These are phyloP conservation scores for Amylocarpus encephaloides DNA, from an alignment of 2,329 filamentous ascomycete species.

Conservation along the genomic window DNA sequence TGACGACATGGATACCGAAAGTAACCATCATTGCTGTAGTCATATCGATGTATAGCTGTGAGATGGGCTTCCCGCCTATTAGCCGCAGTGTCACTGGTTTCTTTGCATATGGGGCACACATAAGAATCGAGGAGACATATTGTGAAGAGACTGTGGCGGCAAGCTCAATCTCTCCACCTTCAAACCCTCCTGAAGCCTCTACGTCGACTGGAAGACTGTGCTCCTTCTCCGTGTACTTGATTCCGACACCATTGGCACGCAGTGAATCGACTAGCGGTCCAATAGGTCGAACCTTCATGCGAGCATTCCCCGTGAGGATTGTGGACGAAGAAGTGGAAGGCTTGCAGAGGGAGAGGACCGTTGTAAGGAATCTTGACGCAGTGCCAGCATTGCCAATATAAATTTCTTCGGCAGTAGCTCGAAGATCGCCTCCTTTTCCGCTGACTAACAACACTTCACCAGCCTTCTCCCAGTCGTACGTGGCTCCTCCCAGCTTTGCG, in stretches of 20 bases:
- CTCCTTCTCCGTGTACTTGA: conserved; percentile 79
- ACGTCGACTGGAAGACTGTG: conserved; percentile 81
- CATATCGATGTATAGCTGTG: conserved; percentile 97
- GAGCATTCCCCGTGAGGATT: conserved; percentile 82
- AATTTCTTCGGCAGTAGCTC: conserved; percentile 67
- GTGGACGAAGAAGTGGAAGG: conserved; percentile 61
- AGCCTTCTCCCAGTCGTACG: conserved; percentile 89
- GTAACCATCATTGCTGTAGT: conserved; percentile 95
- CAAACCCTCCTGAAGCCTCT: conserved; percentile 73
- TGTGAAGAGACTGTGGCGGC: conserved; percentile 97
- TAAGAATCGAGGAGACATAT: conserved; percentile 92
- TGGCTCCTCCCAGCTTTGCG: conserved; percentile 73
- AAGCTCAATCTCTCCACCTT: conserved; percentile 81
- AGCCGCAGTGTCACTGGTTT: conserved; percentile 83
- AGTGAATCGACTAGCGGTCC: conserved; percentile 89
- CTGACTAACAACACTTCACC: conserved; percentile 86
- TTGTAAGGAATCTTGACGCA: conserved; percentile 90
- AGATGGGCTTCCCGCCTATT: conserved; percentile 95
- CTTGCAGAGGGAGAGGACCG: conserved; percentile 77
- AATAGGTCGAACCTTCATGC: conserved; percentile 95
- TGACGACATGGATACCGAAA: conserved; percentile 77
- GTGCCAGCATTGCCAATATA: conserved; percentile 97
- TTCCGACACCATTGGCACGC: conserved; percentile 74
- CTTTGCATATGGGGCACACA: conserved; percentile 96
- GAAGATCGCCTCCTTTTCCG: conserved; percentile 81